Conservation (phyloP, 768 basidiomycete species). For the Lanmaoa pseudosensibilis region DNA sequence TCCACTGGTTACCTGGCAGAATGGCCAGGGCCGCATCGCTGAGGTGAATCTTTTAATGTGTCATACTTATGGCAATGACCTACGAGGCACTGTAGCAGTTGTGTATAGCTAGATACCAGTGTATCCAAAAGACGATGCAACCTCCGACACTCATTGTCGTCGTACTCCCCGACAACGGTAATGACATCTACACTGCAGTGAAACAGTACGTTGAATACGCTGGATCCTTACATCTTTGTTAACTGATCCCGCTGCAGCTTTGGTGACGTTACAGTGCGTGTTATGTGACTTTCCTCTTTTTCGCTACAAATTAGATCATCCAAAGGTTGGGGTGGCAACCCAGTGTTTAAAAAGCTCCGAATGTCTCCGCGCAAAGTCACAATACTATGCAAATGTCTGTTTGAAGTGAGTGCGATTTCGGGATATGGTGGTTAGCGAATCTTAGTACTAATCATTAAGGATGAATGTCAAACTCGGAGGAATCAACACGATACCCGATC, state of each 20-base stretch:
- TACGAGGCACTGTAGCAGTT: constrained; percentile 41
- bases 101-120: constrained; percentile 49
- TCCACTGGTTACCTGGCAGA: constrained; percentile 53
- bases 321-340: constrained; percentile 70
- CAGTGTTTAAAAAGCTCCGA: constrained; percentile 73
- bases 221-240: not conserved
- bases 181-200: constrained; percentile 73
- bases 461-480: constrained; percentile 85
- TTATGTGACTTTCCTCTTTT: not conserved
- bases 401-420: constrained; percentile 55
- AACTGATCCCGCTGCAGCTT: constrained; percentile 46
- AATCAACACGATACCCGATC: constrained; percentile 76
- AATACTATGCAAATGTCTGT: constrained; percentile 81
- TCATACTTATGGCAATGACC: not conserved
- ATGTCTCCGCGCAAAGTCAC: constrained; percentile 64
- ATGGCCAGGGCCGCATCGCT: constrained; percentile 54
- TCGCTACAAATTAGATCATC: not conserved
- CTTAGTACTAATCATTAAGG: constrained; percentile 41
- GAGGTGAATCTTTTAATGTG: constrained; percentile 33
- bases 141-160: constrained; percentile 63
- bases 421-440: not conserved
- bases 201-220: constrained; percentile 60
- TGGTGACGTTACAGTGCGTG: constrained; percentile 59
- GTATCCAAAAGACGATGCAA: constrained; percentile 38
- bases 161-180: constrained; percentile 70